These are phyloP conservation scores for Trifolium dubium DNA, from an alignment of 306 rosid species.

Conservation along the genomic window DNA sequence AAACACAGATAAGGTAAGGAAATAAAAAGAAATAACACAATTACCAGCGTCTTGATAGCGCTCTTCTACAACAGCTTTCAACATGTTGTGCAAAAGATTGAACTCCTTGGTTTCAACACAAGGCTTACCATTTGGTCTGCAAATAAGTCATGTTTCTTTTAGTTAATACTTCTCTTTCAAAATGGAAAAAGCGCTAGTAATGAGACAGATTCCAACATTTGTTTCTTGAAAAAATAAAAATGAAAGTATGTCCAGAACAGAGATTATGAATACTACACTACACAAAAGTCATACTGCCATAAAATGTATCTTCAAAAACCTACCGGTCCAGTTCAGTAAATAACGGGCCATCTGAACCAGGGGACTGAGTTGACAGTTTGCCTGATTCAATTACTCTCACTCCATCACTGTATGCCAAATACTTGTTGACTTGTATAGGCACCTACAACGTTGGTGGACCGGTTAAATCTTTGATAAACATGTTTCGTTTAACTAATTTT, in stretches of 20 bases:
- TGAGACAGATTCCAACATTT: constrained; percentile 19
- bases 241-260: background rate
- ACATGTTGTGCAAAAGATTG: constrained; percentile 85
- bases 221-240: background rate
- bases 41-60: constrained; percentile 98
- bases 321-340: constrained; percentile 91
- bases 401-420: constrained; percentile 95
- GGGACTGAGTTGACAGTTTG: constrained; percentile 63
- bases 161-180: constrained; percentile 30
- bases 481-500: background rate
- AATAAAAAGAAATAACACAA: constrained; percentile 9
- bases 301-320: constrained; percentile 22
- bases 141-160: constrained; percentile 35
- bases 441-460: constrained; percentile 57
- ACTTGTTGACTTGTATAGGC: constrained; percentile 96
- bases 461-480: constrained; percentile 19
- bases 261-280: constrained; percentile 13
- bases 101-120: constrained; percentile 89
- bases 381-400: constrained; percentile 91
- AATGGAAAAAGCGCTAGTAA: background rate
- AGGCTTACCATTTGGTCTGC: constrained; percentile 91
- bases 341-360: constrained; percentile 81
- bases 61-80: constrained; percentile 90
- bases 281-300: constrained; percentile 5
- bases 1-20: constrained; percentile 1